These are phyloP conservation scores for Dispira parvispora DNA, from an alignment of 192 early-diverging fungal genomes.

Conservation along the genomic window DNA sequence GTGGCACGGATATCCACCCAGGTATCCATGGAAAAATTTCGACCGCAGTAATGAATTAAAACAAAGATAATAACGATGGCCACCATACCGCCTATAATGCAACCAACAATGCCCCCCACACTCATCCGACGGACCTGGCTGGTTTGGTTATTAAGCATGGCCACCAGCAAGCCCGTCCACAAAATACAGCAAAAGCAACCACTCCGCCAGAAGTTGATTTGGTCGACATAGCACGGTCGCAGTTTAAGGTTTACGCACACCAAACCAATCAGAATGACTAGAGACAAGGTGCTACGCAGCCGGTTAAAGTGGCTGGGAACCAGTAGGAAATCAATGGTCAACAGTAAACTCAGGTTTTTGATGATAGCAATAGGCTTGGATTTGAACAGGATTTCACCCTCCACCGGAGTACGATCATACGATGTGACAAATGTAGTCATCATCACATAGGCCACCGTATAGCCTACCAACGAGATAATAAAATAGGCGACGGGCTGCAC, in stretches of 20 bases:
- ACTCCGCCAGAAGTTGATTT: constrained; percentile 57
- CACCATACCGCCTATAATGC: constrained; percentile 37
- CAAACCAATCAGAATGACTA: constrained; percentile 47
- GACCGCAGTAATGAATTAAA: constrained; percentile 10
- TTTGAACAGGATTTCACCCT: constrained; percentile 54
- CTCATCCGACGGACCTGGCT: constrained; percentile 19
- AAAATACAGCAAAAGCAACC: constrained; percentile 46
- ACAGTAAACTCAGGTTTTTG: constrained; percentile 50
- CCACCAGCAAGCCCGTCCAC: constrained; percentile 48
- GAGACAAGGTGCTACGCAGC: constrained; percentile 48
- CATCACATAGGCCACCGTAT: constrained; percentile 42
- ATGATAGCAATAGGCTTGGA: constrained; percentile 55
- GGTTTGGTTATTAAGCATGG: constrained; percentile 40
- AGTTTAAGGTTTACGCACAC: constrained; percentile 55
- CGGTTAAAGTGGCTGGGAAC: constrained; percentile 35
- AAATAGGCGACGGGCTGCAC: constrained; percentile 40
- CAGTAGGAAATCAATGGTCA: constrained; percentile 49
- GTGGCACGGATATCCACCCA: constrained; percentile 9
- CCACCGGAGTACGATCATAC: constrained; percentile 44
- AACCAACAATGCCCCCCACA: constrained; percentile 20
- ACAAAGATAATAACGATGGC: constrained; percentile 40
- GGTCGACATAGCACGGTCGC: constrained; percentile 53
- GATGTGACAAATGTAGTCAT: constrained; percentile 54
- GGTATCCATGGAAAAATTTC: neutral
- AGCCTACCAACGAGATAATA: constrained; percentile 36